Base-by-base conservation (phyloP, 352 stramenopile genomes). In the Poterioochromonas sp. region DNA sequence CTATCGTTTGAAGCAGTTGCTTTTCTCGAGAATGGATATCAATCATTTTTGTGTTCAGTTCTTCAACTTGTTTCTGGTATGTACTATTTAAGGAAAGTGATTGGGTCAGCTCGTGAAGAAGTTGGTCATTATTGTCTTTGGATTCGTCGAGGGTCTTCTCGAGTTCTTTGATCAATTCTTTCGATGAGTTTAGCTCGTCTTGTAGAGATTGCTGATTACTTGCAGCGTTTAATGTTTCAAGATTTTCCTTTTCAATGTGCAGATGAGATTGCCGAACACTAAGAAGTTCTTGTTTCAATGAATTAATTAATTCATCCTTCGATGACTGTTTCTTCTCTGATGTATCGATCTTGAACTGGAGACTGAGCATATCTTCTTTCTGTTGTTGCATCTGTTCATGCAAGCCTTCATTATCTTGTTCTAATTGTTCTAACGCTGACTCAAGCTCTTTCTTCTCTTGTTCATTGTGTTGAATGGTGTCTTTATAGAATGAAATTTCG, bases 231-330 rank as follows among this genome's bases (percentile, higher is more conserved):
- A 47, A 71, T 29, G 11, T 47, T 15, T 71, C 34, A 3, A 47
- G 15, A 12, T 43, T 71, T 47, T 43, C 5, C 32, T 71, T 5
- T 22, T 71, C 62, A 26, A 71, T 32, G 32, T 5, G 2, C 5
- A 29, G 1, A 32, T 71, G 62, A 26, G 15, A 35, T 29, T 43
- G 39, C 5, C 62, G 62, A 12, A 71, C 2, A 29, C 20, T 29
- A 5, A 43, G 3, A 12, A 71, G 8, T 47, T 71, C 62, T n/a
- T 44, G 11, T 29, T 71, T 71, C 18, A 71, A n/a, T 12, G 15
- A 40, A n/a, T 41, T 22, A 40, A 71, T 71, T 3, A 71, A 15
- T n/a, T 71, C 32, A 29, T 71, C 62, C 41, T 71, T 71, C 20
- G 62, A 43, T 5, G 34, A 5, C 20, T 5, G 1, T 44, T 43